Percentiles rank a stretch among this genome's conserved stretches.
These are phyloP conservation scores for Talaromyces sp. DNA, from an alignment of 2,329 filamentous ascomycete species.

Conservation along the genomic window DNA sequence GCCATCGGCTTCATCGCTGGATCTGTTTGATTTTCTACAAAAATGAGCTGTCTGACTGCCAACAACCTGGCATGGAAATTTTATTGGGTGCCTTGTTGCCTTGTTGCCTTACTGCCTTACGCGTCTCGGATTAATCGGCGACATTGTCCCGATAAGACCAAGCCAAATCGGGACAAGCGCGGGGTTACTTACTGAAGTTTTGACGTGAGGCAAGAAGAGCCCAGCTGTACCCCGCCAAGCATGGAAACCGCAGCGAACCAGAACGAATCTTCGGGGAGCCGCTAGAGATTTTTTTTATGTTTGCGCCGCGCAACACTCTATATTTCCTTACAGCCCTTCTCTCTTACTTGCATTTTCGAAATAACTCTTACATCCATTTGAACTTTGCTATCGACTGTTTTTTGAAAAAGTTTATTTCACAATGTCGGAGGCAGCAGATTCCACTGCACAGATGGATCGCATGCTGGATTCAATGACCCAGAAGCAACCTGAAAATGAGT, in stretches of 20 bases:
- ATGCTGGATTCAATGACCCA: slow-evolving; percentile 19
- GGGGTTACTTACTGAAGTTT: slow-evolving; percentile 23
- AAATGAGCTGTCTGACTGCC: slow-evolving; percentile 23
- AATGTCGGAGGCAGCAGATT: slow-evolving; percentile 17
- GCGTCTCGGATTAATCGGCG: slow-evolving; percentile 22
- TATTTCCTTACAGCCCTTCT: neutral
- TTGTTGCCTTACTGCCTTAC: slow-evolving; percentile 6
- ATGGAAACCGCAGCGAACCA: slow-evolving; percentile 18
- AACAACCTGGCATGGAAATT: neutral
- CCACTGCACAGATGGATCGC: slow-evolving; percentile 17
- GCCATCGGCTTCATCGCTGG: slow-evolving; percentile 37
- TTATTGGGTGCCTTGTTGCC: slow-evolving; percentile 21
- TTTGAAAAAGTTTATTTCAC: neutral
- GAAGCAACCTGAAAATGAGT: slow-evolving; percentile 21
- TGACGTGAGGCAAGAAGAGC: neutral
- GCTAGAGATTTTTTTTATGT: slow-evolving; percentile 18
- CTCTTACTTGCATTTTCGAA: neutral
- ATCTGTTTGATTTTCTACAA: slow-evolving; percentile 55
- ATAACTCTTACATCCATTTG: neutral
- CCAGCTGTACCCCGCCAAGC: slow-evolving; percentile 11
- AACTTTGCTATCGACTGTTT: neutral
- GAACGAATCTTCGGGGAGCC: slow-evolving; percentile 17
- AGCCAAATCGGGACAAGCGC: slow-evolving; percentile 30
- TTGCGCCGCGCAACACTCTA: neutral
- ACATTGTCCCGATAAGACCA: slow-evolving; percentile 16